Base-by-base conservation (phyloP, 148 eudicot genomes). In the Rhododendron williamsianum region DNA sequence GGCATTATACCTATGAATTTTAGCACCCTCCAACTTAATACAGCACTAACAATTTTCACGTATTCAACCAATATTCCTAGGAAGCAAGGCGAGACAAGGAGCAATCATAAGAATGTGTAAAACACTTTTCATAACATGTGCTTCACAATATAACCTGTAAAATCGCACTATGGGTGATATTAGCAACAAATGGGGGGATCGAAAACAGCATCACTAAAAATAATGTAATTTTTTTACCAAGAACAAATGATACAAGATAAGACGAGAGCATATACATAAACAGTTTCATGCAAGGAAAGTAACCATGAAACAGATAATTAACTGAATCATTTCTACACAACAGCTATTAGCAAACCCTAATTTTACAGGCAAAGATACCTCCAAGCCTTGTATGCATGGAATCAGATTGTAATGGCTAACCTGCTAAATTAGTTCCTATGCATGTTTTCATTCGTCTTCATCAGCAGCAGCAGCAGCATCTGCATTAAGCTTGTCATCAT, bases 401-500 rank as follows among this genome's bases (percentile, higher is more conserved):
- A 45, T 41, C 54, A 43, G 51, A 79, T 43, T 43, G 18, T 51
- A 30, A 80, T 51, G 56, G 82, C 83, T 81, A 65, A 33, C 43
- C 85, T 46, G 78, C 78, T 71, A 83, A 73, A 71, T 51, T 23
- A 35, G 48, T 48, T 48, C 38, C 54, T 11, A 23, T 6, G 49
- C 38, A 35, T 46, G 54, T 9, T 58, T 49, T 87, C 67, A 81
- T 43, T 87, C 80, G 0, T 87, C 90, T 71, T 90, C 89, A 38
- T 87, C 88, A 58, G 27, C 89, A 12, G 36, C 89, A 12, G 36
- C 89, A 19, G 71, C 89, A 86, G 76, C 85, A 81, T 76, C 84
- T n/a, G 52, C 83, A 60, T 69, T 83, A 51, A 74, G 36, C 71
- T 85, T 87, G 8, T 80, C 89, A 72, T 83, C 89, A 35, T 84